These are phyloP conservation scores for Geranium incanum DNA, from an alignment of 441 rosid genomes.

Conservation along the genomic window DNA sequence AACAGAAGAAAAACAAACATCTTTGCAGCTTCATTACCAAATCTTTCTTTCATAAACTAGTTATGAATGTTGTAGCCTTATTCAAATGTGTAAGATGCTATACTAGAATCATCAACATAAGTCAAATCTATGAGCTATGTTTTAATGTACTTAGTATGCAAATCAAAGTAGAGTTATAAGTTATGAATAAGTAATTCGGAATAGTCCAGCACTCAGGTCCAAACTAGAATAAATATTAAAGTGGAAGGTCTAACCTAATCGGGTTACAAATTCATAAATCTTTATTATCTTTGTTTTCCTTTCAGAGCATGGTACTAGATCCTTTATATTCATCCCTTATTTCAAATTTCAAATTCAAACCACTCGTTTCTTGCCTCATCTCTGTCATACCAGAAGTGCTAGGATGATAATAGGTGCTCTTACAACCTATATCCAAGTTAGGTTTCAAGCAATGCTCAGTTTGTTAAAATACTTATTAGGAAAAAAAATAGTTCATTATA, in stretches of 20 bases:
- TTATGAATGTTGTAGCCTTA: neutral
- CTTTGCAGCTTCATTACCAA: neutral
- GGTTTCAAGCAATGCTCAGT: neutral
- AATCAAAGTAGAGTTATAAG: neutral
- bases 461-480: neutral
- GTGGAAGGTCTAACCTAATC: neutral
- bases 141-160: neutral
- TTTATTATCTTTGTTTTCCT: neutral
- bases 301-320: neutral
- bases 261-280: neutral
- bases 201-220: neutral
- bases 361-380: neutral
- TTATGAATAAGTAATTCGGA: neutral
- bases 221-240: neutral
- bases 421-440: neutral
- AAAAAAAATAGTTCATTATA: neutral
- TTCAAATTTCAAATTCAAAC: neutral
- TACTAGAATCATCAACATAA: neutral
- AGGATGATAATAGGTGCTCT: neutral
- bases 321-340: neutral
- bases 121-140: neutral
- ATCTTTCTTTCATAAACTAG: neutral
- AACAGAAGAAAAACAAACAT: neutral
- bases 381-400: neutral
- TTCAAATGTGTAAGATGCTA: constrained; percentile 3